phyloP scores from a whole-genome alignment of 495 filamentous ascomycete species.

The Extremus antarcticus region DNA sequence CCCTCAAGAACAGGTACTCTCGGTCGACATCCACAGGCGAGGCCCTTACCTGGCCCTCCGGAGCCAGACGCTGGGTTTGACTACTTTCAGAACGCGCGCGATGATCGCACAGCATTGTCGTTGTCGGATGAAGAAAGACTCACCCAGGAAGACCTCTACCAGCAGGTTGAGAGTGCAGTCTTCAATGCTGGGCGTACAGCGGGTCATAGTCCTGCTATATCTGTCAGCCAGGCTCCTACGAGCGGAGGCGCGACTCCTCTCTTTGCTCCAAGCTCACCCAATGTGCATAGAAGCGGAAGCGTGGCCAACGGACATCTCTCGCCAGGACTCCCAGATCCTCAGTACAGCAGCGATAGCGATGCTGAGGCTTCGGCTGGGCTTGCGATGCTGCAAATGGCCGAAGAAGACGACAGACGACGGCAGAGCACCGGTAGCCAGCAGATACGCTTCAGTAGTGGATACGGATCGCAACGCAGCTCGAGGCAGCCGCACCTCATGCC shows the following conservation, averaged over 20 bases:
- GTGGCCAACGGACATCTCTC: constrained; percentile 45
- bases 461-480: constrained; percentile 7
- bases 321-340: constrained; percentile 35
- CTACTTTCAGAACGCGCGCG: constrained; percentile 24
- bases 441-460: constrained; percentile 8
- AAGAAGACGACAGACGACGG: constrained; percentile 58
- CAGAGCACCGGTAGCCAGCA: constrained; percentile 3
- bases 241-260: constrained; percentile 3
- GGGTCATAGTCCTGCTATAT: constrained; percentile 14
- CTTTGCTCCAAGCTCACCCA: constrained; percentile 5
- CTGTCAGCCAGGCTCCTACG: constrained; percentile 9
- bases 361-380: constrained; percentile 81
- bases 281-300: constrained; percentile 24
- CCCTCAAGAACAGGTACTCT: constrained; percentile 44
- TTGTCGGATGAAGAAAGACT: constrained; percentile 9
- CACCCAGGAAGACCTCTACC: constrained; percentile 29
- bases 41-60: constrained; percentile 49
- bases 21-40: constrained; percentile 46
- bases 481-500: not conserved
- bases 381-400: constrained; percentile 71
- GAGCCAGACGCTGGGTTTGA: constrained; percentile 34
- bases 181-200: constrained; percentile 5
- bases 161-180: constrained; percentile 28
- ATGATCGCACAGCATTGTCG: constrained; percentile 8
- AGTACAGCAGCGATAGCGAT: constrained; percentile 68